phyloP scores from a whole-genome alignment of 306 rosid species.

The Casuarina cunninghamiana region DNA sequence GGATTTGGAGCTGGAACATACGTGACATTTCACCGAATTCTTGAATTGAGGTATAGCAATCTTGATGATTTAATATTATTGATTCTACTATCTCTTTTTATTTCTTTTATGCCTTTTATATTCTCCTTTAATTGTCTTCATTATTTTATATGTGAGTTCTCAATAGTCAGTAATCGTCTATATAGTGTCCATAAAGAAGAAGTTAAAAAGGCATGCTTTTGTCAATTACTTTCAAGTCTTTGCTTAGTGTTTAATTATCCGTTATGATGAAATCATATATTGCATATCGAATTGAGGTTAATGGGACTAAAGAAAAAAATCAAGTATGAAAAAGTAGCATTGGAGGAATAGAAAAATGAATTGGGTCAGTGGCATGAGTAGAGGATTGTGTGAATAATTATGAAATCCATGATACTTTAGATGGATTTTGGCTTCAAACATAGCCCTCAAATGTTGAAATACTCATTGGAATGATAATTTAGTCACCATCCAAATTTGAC shows the following conservation, averaged over 20 bases:
- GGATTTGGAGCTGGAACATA: conserved; percentile 82
- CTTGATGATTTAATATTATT: background rate
- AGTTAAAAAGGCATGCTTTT: background rate
- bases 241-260: background rate
- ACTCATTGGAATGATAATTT: background rate
- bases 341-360: background rate
- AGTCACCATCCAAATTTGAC: background rate
- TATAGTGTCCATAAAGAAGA: background rate
- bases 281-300: background rate
- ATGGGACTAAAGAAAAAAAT: background rate
- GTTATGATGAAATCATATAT: background rate
- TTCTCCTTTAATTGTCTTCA: background rate
- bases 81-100: background rate
- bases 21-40: conserved; percentile 80
- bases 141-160: background rate
- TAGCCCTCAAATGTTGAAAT: background rate
- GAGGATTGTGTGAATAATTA: background rate
- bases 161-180: background rate
- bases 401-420: background rate
- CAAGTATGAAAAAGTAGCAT: background rate
- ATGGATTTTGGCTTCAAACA: background rate
- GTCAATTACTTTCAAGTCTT: background rate
- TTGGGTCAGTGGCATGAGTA: background rate
- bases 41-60: conserved; percentile 57
- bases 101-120: background rate